Percentiles rank a stretch among this genome's conserved stretches.
Conservation (phyloP, 495 filamentous ascomycete genomes). For the Chaetomium tenue region DNA sequence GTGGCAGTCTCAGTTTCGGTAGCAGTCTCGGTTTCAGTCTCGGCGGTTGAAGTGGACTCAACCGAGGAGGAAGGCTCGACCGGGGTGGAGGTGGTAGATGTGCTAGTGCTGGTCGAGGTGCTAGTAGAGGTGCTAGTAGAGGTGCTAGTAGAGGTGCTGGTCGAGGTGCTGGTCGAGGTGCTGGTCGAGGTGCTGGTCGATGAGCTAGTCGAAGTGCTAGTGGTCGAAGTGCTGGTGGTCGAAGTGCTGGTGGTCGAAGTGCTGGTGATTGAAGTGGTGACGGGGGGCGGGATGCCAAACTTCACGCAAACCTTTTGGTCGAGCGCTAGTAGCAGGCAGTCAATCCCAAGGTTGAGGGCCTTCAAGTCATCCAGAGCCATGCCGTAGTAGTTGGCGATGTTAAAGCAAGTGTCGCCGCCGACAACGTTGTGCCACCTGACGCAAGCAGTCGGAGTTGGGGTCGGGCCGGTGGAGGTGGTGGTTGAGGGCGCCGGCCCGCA, state of each 20-base stretch:
- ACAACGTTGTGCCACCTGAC: slow-evolving; percentile 21
- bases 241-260: slow-evolving; percentile 8
- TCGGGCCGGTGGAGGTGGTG: slow-evolving; percentile 12
- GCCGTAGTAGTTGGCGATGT: slow-evolving; percentile 20
- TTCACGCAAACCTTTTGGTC: slow-evolving; percentile 22
- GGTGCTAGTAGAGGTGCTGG: slow-evolving; percentile 15
- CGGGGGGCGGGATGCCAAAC: slow-evolving; percentile 10
- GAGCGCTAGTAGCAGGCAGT: slow-evolving; percentile 8
- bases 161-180: slow-evolving; percentile 18
- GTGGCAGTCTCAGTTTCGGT: slow-evolving; percentile 6
- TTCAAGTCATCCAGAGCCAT: slow-evolving; percentile 17
- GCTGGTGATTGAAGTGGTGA: slow-evolving; percentile 5
- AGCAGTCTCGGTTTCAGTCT: slow-evolving; percentile 9
- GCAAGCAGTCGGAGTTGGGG: slow-evolving; percentile 21
- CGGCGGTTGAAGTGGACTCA: slow-evolving; percentile 16
- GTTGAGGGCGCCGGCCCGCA: slow-evolving; percentile 19
- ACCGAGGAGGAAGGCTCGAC: slow-evolving; percentile 16
- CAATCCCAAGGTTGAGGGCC: slow-evolving; percentile 12
- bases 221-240: slow-evolving; percentile 5
- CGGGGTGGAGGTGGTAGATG: slow-evolving; percentile 13
- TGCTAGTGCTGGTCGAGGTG: slow-evolving; percentile 15
- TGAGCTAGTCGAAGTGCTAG: background rate
- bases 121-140: slow-evolving; percentile 7
- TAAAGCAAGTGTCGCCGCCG: slow-evolving; percentile 22
- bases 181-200: slow-evolving; percentile 14